Base-by-base conservation (phyloP, 2,329 filamentous ascomycete genomes). In the Diaporthe sp. region DNA sequence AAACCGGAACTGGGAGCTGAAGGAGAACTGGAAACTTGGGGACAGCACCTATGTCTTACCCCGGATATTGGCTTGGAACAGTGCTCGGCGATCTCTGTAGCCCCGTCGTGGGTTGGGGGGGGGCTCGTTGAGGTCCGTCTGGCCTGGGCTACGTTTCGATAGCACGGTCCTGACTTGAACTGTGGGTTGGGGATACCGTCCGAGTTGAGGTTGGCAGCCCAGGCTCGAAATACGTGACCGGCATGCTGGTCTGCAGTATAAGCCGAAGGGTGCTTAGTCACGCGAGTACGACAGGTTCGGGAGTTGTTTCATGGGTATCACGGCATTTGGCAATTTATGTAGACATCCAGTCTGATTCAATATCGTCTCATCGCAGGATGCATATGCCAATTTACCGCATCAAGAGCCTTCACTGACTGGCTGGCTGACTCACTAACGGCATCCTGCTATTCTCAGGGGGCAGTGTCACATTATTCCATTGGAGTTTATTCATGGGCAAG, bases 31-130 rank as follows among this genome's bases (percentile, higher is more conserved):
- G 12, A 30, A 47, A 47, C 37, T 27, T 59, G 42, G 37, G 50
- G 44, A 53, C 22, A 74, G 73, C 47, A 74, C 72, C 71, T 17
- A 53, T 53, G 56, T 73, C 69, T 65, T 78, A 50, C 71, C 77
- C 65, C 72, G 65, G 51, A 76, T 75, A 63, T 75, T 73, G 50
- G 75, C 76, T 58, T 39, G 44, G 65, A 73, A 75, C 32, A 70
- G 22, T 44, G 25, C 39, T 70, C 73, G 47, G 76, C 74, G 47
- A 77, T 71, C 61, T 77, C 59, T 66, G 74, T 75, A 25, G 73
- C 37, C 25, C 25, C 8, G 15, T 25, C 51, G 73, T 75, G 30
- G 73, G 42, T 15, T 6, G 42, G 4, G 42, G 42, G 42, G 75
- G n/a, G 50, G 53, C 30, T 19, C 72, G 66, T 72, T 42, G 51